A percentile compares a stretch with the other conserved stretches of the same genome.
Conservation (phyloP, 2,329 filamentous ascomycete genomes). For the Cladosporium velox region DNA sequence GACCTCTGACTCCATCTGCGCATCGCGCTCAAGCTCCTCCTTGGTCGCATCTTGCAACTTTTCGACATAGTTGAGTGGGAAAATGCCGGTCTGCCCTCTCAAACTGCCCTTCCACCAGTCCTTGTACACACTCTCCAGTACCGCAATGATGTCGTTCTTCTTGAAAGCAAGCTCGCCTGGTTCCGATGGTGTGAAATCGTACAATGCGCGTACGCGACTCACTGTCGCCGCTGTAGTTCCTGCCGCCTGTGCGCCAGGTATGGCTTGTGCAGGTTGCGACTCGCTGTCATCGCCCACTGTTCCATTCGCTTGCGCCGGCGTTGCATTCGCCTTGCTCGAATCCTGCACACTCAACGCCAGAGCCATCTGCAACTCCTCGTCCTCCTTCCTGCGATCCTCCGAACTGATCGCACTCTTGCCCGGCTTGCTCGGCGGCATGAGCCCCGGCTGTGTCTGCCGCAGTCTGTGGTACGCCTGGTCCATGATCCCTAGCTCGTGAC, state of each 20-base stretch:
- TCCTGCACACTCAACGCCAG: constrained; percentile 91
- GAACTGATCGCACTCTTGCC: constrained; percentile 91
- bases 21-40: constrained; percentile 91
- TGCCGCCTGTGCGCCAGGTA: constrained; percentile 51
- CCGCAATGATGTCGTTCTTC: constrained; percentile 95
- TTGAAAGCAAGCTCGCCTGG: constrained; percentile 93
- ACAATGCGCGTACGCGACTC: constrained; percentile 87
- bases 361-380: constrained; percentile 96
- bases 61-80: constrained; percentile 97
- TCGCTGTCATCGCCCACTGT: constrained; percentile 28
- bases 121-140: constrained; percentile 96
- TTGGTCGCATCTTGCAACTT: constrained; percentile 92
- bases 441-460: constrained; percentile 74
- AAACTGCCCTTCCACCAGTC: constrained; percentile 99
- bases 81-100: constrained; percentile 93
- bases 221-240: constrained; percentile 96
- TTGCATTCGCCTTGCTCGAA: constrained; percentile 55
- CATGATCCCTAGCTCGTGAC: constrained; percentile 96
- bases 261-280: constrained; percentile 44
- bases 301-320: constrained; percentile 36
- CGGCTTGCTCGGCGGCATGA: constrained; percentile 84
- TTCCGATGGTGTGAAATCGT: constrained; percentile 92
- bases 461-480: constrained; percentile 88
- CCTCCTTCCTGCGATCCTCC: constrained; percentile 87
- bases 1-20: constrained; percentile 86